Base-by-base conservation (phyloP, 176 grass and related monocot genomes). In the Cymbopogon citratus region DNA sequence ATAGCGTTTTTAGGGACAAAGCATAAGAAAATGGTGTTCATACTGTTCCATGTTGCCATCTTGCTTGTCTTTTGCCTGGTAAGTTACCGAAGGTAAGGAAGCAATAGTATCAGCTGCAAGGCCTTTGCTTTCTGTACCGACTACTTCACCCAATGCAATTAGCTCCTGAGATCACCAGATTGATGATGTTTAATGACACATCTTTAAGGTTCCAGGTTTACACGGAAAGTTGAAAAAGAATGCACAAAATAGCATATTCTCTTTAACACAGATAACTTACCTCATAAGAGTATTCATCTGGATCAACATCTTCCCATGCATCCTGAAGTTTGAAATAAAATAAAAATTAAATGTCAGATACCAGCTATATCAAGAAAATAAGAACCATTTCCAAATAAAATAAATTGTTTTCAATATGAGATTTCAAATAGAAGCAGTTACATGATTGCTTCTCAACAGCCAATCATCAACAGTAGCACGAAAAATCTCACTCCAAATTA, bases 261-360 rank as follows among this genome's bases (percentile, higher is more conserved):
- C 71, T 49, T 35, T 8, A 49, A 76, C 3, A 60, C 64, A 33
- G 4, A 56, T 11, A 83, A 70, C 49, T 78, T 88, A 91, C 96
- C 87, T 99, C 92, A 34, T 99, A 99, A 2, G 87, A 91, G 48
- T 93, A 99, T 78, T 99, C 96, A 2, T 99, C 96, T 63, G 89
- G 85, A 84, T 99, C 96, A 88, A 95, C 85, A 62, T 95, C 96
- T 91, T 95, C 87, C 96, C 96, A 95, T 66, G 87, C 87, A 91
- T 90, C 91, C 96, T 98, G 59, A 85, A 57, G 7, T 68, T 90
- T n/a, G 24, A 38, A 43, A 69, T 21, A 86, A 75, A 12, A 21
- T 4, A 48, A 66, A 9, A 66, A 15, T 23, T 56, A 71, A 79
- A 84, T 56, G 43, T 68, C 35, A 83, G 78, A 75, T 41, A 35